Evolutionary conservation across 768 basidiomycete genomes (phyloP), one percentile per base, ranked within the genome.

Genomic region (Termitomyces sp.): DNA sequence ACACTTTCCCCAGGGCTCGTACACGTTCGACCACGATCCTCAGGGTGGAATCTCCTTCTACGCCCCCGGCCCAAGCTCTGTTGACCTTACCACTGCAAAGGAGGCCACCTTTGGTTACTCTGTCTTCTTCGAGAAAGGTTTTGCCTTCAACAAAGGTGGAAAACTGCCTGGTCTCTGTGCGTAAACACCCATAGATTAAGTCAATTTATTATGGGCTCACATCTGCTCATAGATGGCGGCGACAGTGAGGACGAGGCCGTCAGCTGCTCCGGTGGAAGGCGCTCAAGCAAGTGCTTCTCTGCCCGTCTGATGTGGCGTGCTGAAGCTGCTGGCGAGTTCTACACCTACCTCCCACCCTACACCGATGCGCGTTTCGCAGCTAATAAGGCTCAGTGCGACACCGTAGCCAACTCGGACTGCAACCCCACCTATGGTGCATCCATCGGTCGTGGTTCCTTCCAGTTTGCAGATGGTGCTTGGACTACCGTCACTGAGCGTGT

Each of bases 21-120:
- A 78, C 69, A 82, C 73, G 15, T 79, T 78, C 63, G 66, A 67
- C 12, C 70, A 76, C 59, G 45, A 65, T 19, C 78, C 78, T 14
- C 71, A 70, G 52, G 85, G 85, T 53, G 87, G 87, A 17, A 71
- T 87, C 66, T 86, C 85, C 19, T 87, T 89, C 78, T 89, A 90
- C 68, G 78, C 86, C 44, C 77, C 79, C 42, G 87, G 86, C 3
- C 81, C 83, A 6, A 31, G 60, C 37, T 62, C 68, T 58, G 74
- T 84, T 46, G 78, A 83, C 66, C 70, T 87, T 58, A 77, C 76
- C 50, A 78, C 70, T 3, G 88, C 85, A 19, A 85, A 82, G 66
- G 86, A 89, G 62, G 80, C 82, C 12, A 83, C 83, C 2, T 80
- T 89, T 61, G 80, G 73, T 0, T 80, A 80, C 71, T 81, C 83